Percentiles rank a stretch among this genome's conserved stretches.
Evolutionary conservation across 495 filamentous ascomycete genomes (phyloP).

Genomic region (Pyrenula aspistea): DNA sequence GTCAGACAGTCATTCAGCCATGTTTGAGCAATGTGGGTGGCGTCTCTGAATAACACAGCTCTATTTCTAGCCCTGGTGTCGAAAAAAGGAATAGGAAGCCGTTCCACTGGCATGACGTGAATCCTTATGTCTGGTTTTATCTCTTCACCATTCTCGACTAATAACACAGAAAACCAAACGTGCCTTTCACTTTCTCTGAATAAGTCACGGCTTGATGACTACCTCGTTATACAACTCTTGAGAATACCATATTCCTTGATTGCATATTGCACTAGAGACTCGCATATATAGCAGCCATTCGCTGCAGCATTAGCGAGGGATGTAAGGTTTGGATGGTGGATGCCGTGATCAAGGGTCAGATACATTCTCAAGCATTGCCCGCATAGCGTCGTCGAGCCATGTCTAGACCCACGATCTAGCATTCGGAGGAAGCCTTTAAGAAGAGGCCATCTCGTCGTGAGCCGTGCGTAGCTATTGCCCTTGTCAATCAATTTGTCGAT

Average conservation of each 20-base stretch:
- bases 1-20: background rate
- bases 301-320: background rate
- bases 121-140: background rate
- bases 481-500: no score
- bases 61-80: background rate
- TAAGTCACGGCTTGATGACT: background rate
- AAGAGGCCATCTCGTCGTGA: no score
- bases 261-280: background rate
- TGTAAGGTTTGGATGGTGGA: background rate
- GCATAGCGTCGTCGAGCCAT: no score
- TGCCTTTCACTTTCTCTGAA: background rate
- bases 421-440: no score
- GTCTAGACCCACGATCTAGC: no score
- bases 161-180: background rate
- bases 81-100: background rate
- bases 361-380: no score
- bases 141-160: background rate
- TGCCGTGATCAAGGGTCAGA: no score
- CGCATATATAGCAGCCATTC: background rate
- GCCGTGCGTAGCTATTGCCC: no score
- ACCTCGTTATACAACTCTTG: background rate
- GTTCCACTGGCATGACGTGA: background rate
- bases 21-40: background rate
- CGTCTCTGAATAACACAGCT: background rate
- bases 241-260: background rate